Evolutionary conservation across 1,139 yeast species (phyloP).

Genomic region (Meyerozyma smithsonii): DNA sequence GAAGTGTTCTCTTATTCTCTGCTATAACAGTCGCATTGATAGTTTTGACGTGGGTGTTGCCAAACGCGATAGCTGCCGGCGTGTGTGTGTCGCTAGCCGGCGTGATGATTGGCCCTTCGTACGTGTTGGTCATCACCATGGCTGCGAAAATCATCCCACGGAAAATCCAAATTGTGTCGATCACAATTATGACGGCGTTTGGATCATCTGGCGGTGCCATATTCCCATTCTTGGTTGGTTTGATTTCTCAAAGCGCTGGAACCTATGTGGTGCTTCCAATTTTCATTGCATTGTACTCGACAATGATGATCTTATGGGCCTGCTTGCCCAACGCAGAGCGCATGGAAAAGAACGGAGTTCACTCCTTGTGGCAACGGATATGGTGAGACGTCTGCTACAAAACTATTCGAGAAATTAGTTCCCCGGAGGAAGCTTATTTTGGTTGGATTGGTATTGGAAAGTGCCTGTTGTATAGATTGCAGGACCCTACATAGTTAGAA

Average conservation of each 20-base stretch:
- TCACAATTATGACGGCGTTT: slow-evolving; percentile 54
- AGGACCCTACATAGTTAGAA: too few species aligned
- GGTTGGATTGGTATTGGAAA: too few species aligned
- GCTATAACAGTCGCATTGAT: slow-evolving; percentile 32
- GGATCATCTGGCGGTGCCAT: slow-evolving; percentile 61
- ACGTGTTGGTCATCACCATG: slow-evolving; percentile 49
- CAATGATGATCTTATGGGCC: slow-evolving; percentile 41
- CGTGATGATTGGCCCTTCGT: slow-evolving; percentile 48
- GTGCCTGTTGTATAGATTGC: too few species aligned
- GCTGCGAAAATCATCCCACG: slow-evolving; percentile 43
- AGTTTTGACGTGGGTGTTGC: slow-evolving; percentile 43
- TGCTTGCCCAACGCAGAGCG: slow-evolving; percentile 33
- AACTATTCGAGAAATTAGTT: too few species aligned
- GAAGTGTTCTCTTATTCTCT: slow-evolving; percentile 37
- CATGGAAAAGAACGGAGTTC: neutral
- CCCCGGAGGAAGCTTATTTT: too few species aligned
- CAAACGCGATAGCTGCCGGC: slow-evolving; percentile 37
- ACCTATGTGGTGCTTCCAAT: slow-evolving; percentile 55
- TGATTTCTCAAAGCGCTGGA: slow-evolving; percentile 47
- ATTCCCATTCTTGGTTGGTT: slow-evolving; percentile 53
- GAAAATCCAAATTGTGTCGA: slow-evolving; percentile 48
- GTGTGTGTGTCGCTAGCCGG: slow-evolving; percentile 47
- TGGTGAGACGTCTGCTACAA: neutral
- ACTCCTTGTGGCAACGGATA: slow-evolving; percentile 1
- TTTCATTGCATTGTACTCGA: slow-evolving; percentile 34